Conservation (phyloP, 1,284 basidiomycete genomes). For the Cryptococcus sp. region DNA sequence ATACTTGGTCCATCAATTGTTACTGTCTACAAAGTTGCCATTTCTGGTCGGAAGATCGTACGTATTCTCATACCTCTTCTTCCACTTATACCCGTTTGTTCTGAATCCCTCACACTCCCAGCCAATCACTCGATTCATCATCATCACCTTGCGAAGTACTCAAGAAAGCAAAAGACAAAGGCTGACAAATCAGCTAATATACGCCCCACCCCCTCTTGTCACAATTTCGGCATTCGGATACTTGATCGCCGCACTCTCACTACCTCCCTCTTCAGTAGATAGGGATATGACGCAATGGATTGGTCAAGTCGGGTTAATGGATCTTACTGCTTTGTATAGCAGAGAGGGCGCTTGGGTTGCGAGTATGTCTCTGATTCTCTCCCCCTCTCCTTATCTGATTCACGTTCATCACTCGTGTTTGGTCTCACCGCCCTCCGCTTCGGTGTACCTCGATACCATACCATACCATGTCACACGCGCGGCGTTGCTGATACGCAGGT, state of each 20-base stretch:
- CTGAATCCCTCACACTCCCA: no score
- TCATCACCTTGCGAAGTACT: no score
- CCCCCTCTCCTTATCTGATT: background rate
- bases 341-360: constrained; percentile 38
- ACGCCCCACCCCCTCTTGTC: constrained; percentile 36
- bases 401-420: no score
- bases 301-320: constrained; percentile 42
- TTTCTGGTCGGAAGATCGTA: constrained; percentile 38
- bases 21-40: constrained; percentile 35
- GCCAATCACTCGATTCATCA: no score
- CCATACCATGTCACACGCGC: background rate
- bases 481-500: constrained; percentile 13
- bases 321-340: constrained; percentile 26
- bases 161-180: no score
- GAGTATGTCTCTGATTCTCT: constrained; percentile 22
- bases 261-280: constrained; percentile 25
- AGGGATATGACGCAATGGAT: constrained; percentile 22
- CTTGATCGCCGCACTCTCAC: constrained; percentile 37
- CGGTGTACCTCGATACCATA: background rate
- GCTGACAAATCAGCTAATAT: constrained; percentile 30
- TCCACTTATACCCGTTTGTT: background rate
- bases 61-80: constrained; percentile 12
- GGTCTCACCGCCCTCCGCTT: no score
- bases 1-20: constrained; percentile 37
- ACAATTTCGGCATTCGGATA: constrained; percentile 38